Evolutionary conservation across 2,329 filamentous ascomycete genomes (phyloP), one percentile per base, ranked within the genome.

Genomic region (Colletotrichum echinochloae): DNA sequence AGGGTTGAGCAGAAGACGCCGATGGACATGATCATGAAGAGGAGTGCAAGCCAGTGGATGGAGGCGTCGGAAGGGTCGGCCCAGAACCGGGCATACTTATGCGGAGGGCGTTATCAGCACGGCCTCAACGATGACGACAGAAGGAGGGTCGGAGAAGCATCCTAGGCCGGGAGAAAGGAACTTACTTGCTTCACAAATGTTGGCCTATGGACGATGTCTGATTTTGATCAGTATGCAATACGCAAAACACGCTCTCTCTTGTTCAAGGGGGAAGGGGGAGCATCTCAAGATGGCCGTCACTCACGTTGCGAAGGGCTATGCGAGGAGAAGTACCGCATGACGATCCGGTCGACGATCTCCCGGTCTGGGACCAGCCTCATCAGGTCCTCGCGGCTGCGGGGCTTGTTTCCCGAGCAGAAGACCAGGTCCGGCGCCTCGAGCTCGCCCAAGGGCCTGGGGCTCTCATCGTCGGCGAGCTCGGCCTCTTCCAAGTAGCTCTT

Each of bases 401-500:
- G 81, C 4, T 77, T 75, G 52, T 78, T 77, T 55, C 77, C 78
- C 16, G 83, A 81, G 52, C 82, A 75, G 28, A 89, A 74, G 51
- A 88, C 73, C 65, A 85, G 71, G 44, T 86, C 85, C 8, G 81
- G 77, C 6, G 80, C 77, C 5, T 82, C 80, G 3, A 79, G 74
- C 1, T 83, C 80, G n/a, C 78, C 75, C 5, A 74, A 72, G 30
- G 76, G 77, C 28, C 78, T 79, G 5, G 79, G 75, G 20, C 77
- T 76, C 12, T 79, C 79, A 2, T 81, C 79, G 0, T 80, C 80
- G 1, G 72, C 72, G 3, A 81, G 79, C 6, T 84, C 80, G 0
- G 82, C 77, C 37, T 87, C 83, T 30, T 88, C 85, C 75, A 90
- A 89, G 73, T 87, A 89, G 65, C 79, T 82, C 76, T 89, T 88